A percentile compares a stretch with the other conserved stretches of the same genome.
Conservation (phyloP, 495 filamentous ascomycete genomes). For the Chaetomium tenue region DNA sequence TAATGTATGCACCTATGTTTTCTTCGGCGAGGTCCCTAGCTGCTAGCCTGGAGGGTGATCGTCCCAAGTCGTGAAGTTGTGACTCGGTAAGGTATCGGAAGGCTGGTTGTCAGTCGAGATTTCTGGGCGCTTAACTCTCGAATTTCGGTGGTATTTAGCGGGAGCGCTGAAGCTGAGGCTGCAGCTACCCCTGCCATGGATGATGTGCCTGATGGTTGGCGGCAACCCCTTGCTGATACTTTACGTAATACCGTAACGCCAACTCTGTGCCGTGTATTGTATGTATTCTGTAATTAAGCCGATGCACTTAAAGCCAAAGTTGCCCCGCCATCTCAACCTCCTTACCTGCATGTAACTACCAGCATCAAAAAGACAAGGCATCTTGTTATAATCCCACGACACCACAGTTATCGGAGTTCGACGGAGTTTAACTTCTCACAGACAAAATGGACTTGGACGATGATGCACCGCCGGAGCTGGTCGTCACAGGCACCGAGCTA, state of each 20-base stretch:
- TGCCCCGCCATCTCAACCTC: background rate
- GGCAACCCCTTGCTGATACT: background rate
- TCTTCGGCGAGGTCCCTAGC: background rate
- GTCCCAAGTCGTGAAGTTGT: background rate
- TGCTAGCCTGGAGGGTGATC: background rate
- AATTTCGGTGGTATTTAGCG: background rate
- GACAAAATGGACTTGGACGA: conserved; percentile 55
- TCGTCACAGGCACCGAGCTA: conserved; percentile 50
- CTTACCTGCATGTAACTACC: conserved; percentile 7
- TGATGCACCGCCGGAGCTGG: conserved; percentile 70
- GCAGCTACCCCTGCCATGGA: conserved; percentile 1
- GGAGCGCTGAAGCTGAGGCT: background rate
- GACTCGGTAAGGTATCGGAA: background rate
- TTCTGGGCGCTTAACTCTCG: background rate
- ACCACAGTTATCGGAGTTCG: no score
- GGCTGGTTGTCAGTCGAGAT: background rate
- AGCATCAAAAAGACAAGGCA: background rate
- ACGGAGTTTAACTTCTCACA: background rate
- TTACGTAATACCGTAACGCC: background rate
- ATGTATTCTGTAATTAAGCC: no score
- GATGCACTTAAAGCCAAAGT: background rate
- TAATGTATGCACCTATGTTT: background rate
- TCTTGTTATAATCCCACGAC: no score
- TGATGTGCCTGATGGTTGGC: background rate
- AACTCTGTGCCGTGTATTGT: background rate